Evolutionary conservation across 805 yeast genomes (phyloP).

Genomic region (Torulaspora indica): DNA sequence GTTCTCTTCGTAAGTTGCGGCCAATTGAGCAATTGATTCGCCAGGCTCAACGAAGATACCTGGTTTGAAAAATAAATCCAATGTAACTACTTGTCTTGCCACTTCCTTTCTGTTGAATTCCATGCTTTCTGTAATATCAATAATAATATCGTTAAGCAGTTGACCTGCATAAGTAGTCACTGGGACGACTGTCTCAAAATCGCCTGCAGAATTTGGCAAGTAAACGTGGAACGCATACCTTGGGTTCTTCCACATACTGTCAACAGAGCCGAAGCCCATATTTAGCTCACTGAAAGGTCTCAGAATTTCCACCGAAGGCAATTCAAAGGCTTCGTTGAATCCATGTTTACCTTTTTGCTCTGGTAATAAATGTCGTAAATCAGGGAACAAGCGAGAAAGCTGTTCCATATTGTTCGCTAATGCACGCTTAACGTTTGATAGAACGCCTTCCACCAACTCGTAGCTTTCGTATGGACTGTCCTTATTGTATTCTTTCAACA

Average conservation of each 20-base stretch:
- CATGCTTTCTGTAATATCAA: constrained; percentile 70
- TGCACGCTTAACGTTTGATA: constrained; percentile 45
- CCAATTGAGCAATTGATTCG: constrained; percentile 67
- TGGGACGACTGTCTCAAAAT: constrained; percentile 64
- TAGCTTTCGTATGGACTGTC: constrained; percentile 48
- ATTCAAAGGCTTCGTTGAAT: constrained; percentile 31
- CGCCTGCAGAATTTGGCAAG: constrained; percentile 43
- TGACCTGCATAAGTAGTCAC: constrained; percentile 49
- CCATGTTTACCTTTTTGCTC: constrained; percentile 32
- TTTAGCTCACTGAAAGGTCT: constrained; percentile 32
- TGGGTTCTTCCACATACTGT: constrained; percentile 63
- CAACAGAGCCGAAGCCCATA: constrained; percentile 48
- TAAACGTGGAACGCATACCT: constrained; percentile 60
- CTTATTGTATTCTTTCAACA: constrained; percentile 28
- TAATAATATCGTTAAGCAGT: constrained; percentile 66
- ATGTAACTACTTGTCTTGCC: constrained; percentile 70
- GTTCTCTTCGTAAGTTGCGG: constrained; percentile 40
- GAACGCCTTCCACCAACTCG: constrained; percentile 45
- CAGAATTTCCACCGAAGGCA: constrained; percentile 40
- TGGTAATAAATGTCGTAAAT: constrained; percentile 37
- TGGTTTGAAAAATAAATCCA: constrained; percentile 67
- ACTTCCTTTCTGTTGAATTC: constrained; percentile 88
- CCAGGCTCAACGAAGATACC: constrained; percentile 69
- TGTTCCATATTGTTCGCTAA: constrained; percentile 43
- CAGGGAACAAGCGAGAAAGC: constrained; percentile 38